These are phyloP conservation scores for Colletotrichum godetiae DNA, from an alignment of 2,329 filamentous ascomycete species.

Conservation along the genomic window DNA sequence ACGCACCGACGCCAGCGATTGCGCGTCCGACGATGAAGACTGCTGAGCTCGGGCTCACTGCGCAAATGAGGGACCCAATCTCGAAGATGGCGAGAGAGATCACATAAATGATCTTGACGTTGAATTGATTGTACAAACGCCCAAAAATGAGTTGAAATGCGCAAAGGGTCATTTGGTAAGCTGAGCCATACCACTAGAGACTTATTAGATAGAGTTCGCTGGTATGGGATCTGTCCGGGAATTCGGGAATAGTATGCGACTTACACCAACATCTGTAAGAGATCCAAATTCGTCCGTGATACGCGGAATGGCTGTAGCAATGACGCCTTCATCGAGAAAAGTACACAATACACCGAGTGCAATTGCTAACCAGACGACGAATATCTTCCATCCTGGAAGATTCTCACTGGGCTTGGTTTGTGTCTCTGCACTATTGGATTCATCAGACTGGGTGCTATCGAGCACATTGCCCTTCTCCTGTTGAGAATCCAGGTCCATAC, in stretches of 20 bases:
- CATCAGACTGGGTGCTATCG: neutral
- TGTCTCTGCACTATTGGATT: neutral
- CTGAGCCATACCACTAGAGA: conserved; percentile 43
- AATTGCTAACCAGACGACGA: conserved; percentile 13
- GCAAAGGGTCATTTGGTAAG: conserved; percentile 42
- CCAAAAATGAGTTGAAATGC: conserved; percentile 43
- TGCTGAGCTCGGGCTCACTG: conserved; percentile 46
- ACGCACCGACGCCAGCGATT: conserved; percentile 48
- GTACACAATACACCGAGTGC: conserved; percentile 22
- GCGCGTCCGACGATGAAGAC: conserved; percentile 51
- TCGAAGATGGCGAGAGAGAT: conserved; percentile 45
- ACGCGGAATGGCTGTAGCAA: conserved; percentile 50
- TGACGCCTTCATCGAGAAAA: conserved; percentile 40
- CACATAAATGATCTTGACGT: conserved; percentile 43
- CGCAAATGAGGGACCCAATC: conserved; percentile 48
- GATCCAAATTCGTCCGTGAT: conserved; percentile 49
- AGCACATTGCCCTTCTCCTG: neutral
- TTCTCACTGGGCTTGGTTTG: neutral
- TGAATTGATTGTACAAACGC: conserved; percentile 45
- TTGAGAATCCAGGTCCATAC: neutral
- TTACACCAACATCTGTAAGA: conserved; percentile 53
- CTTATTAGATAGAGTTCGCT: neutral
- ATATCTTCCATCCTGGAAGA: conserved; percentile 10
- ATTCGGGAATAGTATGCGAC: conserved; percentile 30
- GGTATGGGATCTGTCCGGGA: neutral